Conservation (phyloP, 345 rosid genomes). For the Gossypium rotundifolium region DNA sequence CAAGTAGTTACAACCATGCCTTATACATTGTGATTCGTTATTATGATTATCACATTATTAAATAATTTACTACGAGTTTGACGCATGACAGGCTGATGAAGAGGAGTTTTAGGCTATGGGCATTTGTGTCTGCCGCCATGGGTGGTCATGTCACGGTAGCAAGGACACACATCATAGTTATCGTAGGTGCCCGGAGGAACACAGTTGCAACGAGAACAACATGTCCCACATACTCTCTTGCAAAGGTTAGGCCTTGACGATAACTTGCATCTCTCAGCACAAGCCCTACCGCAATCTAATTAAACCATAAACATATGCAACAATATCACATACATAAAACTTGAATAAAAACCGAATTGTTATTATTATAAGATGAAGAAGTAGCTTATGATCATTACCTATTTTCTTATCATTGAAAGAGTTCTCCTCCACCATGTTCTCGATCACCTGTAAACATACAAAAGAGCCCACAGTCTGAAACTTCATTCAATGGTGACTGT, state of each 20-base stretch:
- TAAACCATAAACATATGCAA: constrained; percentile 2
- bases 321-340: not conserved
- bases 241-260: constrained; percentile 57
- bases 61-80: not conserved
- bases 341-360: not conserved
- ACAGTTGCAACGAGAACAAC: constrained; percentile 67
- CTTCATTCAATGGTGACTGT: not conserved
- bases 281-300: constrained; percentile 51
- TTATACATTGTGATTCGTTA: not conserved
- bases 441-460: not conserved
- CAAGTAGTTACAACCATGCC: not conserved
- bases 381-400: not conserved
- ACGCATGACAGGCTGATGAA: not conserved
- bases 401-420: not conserved
- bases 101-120: constrained; percentile 30
- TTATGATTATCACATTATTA: not conserved
- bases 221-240: constrained; percentile 69
- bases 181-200: constrained; percentile 78
- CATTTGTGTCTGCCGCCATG: constrained; percentile 74
- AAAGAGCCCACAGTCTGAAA: not conserved
- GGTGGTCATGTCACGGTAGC: constrained; percentile 66
- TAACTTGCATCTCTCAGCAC: constrained; percentile 50
- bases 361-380: not conserved
- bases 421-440: not conserved
- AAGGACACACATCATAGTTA: constrained; percentile 52